Percentiles rank a stretch among this genome's conserved stretches.
phyloP scores from a whole-genome alignment of 805 yeast species.

The Wickerhamomyces rabaulensis region DNA sequence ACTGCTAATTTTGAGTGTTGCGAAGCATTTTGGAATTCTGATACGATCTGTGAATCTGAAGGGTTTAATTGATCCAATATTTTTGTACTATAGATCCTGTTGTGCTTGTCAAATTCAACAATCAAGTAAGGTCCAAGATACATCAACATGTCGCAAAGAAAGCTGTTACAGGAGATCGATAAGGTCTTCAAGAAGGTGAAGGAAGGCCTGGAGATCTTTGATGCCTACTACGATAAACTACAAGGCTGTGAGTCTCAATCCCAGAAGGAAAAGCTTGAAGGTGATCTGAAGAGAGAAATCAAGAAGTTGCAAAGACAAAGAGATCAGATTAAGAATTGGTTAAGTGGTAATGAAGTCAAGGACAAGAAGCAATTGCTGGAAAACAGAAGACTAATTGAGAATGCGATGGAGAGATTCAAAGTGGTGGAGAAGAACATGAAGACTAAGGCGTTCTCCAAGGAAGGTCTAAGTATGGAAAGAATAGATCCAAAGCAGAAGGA shows the following conservation, averaged over 20 bases:
- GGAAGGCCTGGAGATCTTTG: conserved; percentile 86
- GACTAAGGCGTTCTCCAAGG: conserved; percentile 90
- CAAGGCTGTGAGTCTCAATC: conserved; percentile 75
- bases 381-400: conserved; percentile 61
- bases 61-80: neutral
- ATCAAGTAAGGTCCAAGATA: neutral
- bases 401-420: conserved; percentile 93
- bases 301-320: conserved; percentile 89
- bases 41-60: neutral
- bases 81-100: neutral
- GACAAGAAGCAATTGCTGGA: conserved; percentile 80
- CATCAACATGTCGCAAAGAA: conserved; percentile 38
- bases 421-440: conserved; percentile 90
- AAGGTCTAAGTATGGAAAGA: conserved; percentile 73
- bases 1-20: neutral
- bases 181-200: conserved; percentile 86
- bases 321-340: conserved; percentile 95
- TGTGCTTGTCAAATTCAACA: neutral
- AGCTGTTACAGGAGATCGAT: conserved; percentile 71
- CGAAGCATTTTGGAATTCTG: neutral
- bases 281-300: conserved; percentile 89
- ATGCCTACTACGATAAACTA: conserved; percentile 79
- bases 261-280: conserved; percentile 89
- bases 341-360: conserved; percentile 85
- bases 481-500: conserved; percentile 78